A percentile compares a stretch with the other conserved stretches of the same genome.
Conservation (phyloP, 306 rosid genomes). For the Cercis canadensis region DNA sequence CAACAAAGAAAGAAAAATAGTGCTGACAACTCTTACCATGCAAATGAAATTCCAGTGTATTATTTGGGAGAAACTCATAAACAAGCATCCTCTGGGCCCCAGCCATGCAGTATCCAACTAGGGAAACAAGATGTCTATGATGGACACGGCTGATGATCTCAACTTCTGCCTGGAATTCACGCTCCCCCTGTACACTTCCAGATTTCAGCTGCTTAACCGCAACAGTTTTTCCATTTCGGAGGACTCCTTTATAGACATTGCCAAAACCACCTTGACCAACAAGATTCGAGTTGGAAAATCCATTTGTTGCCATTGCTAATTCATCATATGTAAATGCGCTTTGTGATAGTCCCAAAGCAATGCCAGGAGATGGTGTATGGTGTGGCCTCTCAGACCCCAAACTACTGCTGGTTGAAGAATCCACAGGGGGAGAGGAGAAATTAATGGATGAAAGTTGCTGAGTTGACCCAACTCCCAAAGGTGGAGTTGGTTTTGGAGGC, state of each 20-base stretch:
- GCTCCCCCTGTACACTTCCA: constrained; percentile 70
- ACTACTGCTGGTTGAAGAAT: constrained; percentile 30
- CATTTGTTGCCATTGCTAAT: constrained; percentile 53
- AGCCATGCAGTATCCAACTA: constrained; percentile 65
- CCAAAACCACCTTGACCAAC: constrained; percentile 81
- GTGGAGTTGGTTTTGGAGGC: constrained; percentile 32
- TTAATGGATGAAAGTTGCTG: constrained; percentile 5
- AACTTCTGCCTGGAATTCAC: constrained; percentile 71
- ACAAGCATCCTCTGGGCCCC: constrained; percentile 61
- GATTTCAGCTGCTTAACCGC: constrained; percentile 69
- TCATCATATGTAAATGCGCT: constrained; percentile 59
- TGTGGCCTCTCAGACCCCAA: constrained; percentile 49
- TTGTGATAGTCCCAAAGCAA: constrained; percentile 46
- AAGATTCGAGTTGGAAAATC: constrained; percentile 58
- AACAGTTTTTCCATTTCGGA: constrained; percentile 64
- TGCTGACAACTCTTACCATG: constrained; percentile 49
- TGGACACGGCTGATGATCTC: constrained; percentile 74
- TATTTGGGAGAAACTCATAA: constrained; percentile 62
- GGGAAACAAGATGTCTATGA: constrained; percentile 71
- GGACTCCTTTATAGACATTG: constrained; percentile 70
- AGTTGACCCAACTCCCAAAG: constrained; percentile 18
- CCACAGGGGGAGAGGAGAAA: constrained; percentile 21
- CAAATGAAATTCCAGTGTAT: constrained; percentile 64
- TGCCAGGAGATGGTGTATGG: constrained; percentile 32
- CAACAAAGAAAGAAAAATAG: neutral